Evolutionary conservation across 2,329 filamentous ascomycete genomes (phyloP).

Genomic region (Botrytis paeoniae): DNA sequence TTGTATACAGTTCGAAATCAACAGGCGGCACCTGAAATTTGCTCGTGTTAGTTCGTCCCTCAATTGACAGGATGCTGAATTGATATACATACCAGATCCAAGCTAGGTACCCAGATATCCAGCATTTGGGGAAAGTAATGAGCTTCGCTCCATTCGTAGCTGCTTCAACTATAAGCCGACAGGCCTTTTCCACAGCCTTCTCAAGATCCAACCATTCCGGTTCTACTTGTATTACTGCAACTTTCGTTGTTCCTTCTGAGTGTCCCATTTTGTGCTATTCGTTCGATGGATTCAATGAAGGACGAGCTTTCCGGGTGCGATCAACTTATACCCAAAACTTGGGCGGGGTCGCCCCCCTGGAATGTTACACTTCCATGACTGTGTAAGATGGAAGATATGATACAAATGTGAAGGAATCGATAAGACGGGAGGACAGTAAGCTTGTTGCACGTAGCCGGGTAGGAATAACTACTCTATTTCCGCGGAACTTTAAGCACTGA

Average conservation of each 20-base stretch:
- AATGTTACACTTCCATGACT: neutral
- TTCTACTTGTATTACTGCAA: constrained; percentile 55
- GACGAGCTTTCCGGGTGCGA: neutral
- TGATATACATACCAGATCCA: constrained; percentile 8
- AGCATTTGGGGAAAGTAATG: constrained; percentile 53
- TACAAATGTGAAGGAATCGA: neutral
- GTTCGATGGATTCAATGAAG: neutral
- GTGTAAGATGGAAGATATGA: neutral
- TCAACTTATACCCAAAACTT: neutral
- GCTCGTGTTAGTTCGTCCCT: neutral
- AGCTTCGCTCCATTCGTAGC: constrained; percentile 51
- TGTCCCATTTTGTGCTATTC: neutral
- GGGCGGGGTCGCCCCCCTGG: too few relatives aligned
- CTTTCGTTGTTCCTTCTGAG: neutral
- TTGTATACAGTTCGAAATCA: neutral
- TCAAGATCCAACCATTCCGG: constrained; percentile 58
- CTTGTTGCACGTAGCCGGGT: neutral
- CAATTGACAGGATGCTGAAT: neutral
- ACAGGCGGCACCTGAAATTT: neutral
- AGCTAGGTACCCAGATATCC: constrained; percentile 31
- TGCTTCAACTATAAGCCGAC: constrained; percentile 53
- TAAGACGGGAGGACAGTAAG: neutral
- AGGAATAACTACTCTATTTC: neutral
- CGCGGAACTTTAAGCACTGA: neutral
- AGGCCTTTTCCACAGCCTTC: constrained; percentile 53